A percentile compares a stretch with the other conserved stretches of the same genome.
phyloP scores from a whole-genome alignment of 495 filamentous ascomycete genomes.

The Friedmanniomyces endolithicus region DNA sequence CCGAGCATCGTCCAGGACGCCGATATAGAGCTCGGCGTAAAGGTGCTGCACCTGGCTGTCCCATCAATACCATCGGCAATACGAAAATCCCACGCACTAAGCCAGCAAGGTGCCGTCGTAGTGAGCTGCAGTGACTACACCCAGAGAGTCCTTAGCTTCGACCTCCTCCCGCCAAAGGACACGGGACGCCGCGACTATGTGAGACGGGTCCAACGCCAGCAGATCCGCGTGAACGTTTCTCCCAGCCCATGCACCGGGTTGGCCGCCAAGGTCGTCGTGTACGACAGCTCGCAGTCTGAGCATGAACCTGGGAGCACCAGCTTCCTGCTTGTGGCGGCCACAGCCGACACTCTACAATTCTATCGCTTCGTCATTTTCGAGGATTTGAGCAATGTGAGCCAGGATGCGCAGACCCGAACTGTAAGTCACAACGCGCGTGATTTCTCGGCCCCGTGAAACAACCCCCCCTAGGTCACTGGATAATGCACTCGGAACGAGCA shows the following conservation, averaged over 20 bases:
- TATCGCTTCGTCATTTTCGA: slow-evolving; percentile 1
- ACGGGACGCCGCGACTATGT: not conserved
- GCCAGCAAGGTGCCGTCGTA: slow-evolving; percentile 53
- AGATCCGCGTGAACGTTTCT: not conserved
- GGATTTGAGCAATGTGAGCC: not conserved
- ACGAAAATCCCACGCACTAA: not conserved
- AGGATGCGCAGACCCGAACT: not conserved
- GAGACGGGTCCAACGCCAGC: not conserved
- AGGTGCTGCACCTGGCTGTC: slow-evolving; percentile 31
- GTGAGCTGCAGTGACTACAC: slow-evolving; percentile 58
- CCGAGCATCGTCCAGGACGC: slow-evolving; percentile 30
- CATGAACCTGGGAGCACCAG: not conserved
- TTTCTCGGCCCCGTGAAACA: too few species aligned
- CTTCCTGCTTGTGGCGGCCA: not conserved
- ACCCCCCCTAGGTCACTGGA: too few species aligned
- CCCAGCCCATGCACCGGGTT: not conserved
- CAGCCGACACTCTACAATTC: not conserved
- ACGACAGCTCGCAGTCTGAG: not conserved
- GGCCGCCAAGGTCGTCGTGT: not conserved
- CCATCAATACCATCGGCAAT: slow-evolving; percentile 18
- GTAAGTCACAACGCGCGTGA: slow-evolving; percentile 19
- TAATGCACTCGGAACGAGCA: too few species aligned
- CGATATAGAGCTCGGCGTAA: slow-evolving; percentile 26
- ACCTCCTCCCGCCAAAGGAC: slow-evolving; percentile 20
- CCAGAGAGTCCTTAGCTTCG: slow-evolving; percentile 53